Conservation (phyloP, 148 eudicot genomes). For the Rhododendron williamsianum region DNA sequence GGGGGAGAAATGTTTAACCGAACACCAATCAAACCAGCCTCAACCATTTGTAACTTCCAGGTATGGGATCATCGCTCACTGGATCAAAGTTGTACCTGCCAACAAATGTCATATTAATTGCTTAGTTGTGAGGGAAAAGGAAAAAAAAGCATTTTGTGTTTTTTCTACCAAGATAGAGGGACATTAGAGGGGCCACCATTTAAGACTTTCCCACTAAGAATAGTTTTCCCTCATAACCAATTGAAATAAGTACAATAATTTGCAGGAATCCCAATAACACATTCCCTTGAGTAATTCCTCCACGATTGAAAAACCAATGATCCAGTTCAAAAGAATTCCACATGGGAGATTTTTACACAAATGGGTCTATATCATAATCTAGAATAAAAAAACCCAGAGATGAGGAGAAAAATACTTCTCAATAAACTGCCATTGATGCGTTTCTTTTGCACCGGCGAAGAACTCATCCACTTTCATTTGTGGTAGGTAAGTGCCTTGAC, state of each 20-base stretch:
- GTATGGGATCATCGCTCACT: constrained; percentile 38
- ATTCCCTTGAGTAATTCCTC: neutral
- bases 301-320: neutral
- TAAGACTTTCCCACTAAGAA: neutral
- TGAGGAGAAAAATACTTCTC: constrained; percentile 31
- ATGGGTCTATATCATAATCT: neutral
- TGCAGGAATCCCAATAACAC: neutral
- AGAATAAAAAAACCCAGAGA: neutral
- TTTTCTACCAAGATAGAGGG: neutral
- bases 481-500: constrained; percentile 25
- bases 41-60: constrained; percentile 49
- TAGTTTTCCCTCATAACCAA: neutral
- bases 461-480: constrained; percentile 38
- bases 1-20: neutral
- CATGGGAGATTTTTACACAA: neutral
- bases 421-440: constrained; percentile 29
- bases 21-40: constrained; percentile 22
- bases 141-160: neutral
- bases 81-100: constrained; percentile 59
- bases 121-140: neutral
- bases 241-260: neutral
- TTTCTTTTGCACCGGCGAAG: constrained; percentile 31
- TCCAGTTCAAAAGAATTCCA: neutral
- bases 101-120: neutral
- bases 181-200: neutral